A percentile compares a stretch with the other conserved stretches of the same genome.
phyloP scores from a whole-genome alignment of 768 basidiomycete genomes.

The Boletus subcaerulescens region DNA sequence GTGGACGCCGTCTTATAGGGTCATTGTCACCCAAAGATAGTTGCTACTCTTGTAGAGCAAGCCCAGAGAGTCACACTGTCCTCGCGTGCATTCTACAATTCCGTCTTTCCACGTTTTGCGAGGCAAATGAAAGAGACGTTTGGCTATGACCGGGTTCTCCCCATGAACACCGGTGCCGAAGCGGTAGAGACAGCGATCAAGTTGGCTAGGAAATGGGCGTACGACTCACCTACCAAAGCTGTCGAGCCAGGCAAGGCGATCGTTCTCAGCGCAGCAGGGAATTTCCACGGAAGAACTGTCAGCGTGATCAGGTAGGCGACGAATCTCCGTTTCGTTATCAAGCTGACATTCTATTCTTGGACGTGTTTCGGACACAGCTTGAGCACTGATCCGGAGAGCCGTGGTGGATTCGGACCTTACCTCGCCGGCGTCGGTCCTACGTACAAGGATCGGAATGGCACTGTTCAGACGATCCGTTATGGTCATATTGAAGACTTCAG shows the following conservation, averaged over 20 bases:
- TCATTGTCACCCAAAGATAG: constrained; percentile 89
- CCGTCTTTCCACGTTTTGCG: constrained; percentile 86
- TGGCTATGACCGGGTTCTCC: constrained; percentile 92
- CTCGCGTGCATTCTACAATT: constrained; percentile 95
- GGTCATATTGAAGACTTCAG: constrained; percentile 82
- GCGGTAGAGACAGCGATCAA: constrained; percentile 98
- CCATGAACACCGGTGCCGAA: constrained; percentile 99
- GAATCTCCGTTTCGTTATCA: not conserved
- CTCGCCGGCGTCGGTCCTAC: constrained; percentile 81
- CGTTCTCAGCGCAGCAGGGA: constrained; percentile 80
- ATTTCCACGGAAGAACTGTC: constrained; percentile 94
- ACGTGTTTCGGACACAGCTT: constrained; percentile 47
- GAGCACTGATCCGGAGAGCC: constrained; percentile 92
- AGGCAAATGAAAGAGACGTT: constrained; percentile 80
- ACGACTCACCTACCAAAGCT: constrained; percentile 73
- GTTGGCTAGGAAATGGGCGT: constrained; percentile 96
- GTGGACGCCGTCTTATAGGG: constrained; percentile 44
- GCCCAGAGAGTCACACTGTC: constrained; percentile 89
- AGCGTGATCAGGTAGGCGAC: constrained; percentile 71
- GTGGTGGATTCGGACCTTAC: constrained; percentile 89
- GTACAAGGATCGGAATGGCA: constrained; percentile 52
- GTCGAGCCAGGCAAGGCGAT: constrained; percentile 63
- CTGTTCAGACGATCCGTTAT: constrained; percentile 66
- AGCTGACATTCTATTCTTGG: constrained; percentile 9
- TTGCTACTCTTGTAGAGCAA: constrained; percentile 77